Base-by-base conservation (phyloP, 2,329 filamentous ascomycete species). In the Xylariaceae sp. region DNA sequence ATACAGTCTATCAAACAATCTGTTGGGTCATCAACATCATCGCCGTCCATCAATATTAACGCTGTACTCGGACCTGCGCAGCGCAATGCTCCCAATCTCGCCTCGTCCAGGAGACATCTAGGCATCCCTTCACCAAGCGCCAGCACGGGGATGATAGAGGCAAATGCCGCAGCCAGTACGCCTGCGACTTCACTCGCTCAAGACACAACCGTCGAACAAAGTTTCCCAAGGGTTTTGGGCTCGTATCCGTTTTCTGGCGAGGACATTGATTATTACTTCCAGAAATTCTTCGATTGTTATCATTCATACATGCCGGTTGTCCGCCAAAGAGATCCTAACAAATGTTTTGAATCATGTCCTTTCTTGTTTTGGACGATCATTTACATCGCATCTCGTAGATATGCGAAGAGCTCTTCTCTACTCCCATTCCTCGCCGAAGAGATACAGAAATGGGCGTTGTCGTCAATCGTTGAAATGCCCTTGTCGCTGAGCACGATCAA, bases 311-410 rank as follows among this genome's bases (percentile, higher is more conserved):
- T 82, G 43, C 80, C 80, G 14, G 71, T 82, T 12, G 62, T 82
- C 12, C 71, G 77, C 16, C 69, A 70, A 6, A 72, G 70, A 17
- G 75, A 80, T 51, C 78, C 80, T 5, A 76, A 82, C 51, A 70
- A 73, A 47, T 75, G 74, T 56, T 82, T 79, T 56, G 71, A 75
- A 10, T 62, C 74, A 1, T 73, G 73, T 2, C 71, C 73, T 1
- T 68, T 78, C 9, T 71, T 82, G 6, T 82, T 82, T 60, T 82
- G 79, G 80, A 69, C 75, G n/a, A 71, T 82, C 49, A 69, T 82
- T 40, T 75, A 73, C 54, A 73, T 79, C 16, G 70, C 76, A 7
- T 75, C 73, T 22, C 76, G 79, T 2, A 74, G 77, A 1, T 80
- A 80, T 56, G 69, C 75, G 4, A 72, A 71, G 38, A 72, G 73